These are phyloP conservation scores for Metschnikowia henanensis DNA, from an alignment of 805 yeast species.

Conservation along the genomic window DNA sequence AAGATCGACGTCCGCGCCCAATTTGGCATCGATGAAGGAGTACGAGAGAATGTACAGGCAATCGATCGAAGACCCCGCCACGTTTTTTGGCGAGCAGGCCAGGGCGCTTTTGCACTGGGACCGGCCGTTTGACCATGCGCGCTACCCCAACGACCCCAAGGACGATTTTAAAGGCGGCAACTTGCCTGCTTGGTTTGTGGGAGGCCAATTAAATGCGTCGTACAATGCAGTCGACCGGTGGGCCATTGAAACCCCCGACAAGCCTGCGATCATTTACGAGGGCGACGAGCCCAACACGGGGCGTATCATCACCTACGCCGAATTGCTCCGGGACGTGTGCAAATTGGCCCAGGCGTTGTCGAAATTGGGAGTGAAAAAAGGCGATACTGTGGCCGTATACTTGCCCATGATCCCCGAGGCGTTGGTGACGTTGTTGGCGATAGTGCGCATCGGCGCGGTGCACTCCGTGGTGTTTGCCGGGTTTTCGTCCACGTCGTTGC, in stretches of 20 bases:
- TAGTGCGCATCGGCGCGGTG: constrained; percentile 90
- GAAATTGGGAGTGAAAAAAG: constrained; percentile 86
- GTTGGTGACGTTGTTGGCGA: constrained; percentile 88
- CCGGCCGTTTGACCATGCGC: constrained; percentile 66
- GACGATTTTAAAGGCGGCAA: constrained; percentile 58
- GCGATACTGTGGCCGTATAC: constrained; percentile 96
- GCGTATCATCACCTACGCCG: constrained; percentile 76
- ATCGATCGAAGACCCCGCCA: constrained; percentile 77
- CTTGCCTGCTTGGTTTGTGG: constrained; percentile 84
- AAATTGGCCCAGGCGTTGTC: constrained; percentile 82
- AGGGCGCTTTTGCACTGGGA: constrained; percentile 76
- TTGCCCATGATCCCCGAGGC: constrained; percentile 99
- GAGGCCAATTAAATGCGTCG: constrained; percentile 90
- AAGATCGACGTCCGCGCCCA: constrained; percentile 14
- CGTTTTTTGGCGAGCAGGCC: constrained; percentile 79
- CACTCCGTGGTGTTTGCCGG: constrained; percentile 98
- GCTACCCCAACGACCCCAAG: constrained; percentile 57
- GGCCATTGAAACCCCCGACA: constrained; percentile 84
- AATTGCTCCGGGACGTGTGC: constrained; percentile 80
- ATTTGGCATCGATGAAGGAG: constrained; percentile 18
- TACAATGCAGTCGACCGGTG: constrained; percentile 96
- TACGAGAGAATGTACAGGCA: constrained; percentile 54
- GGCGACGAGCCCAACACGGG: constrained; percentile 87
- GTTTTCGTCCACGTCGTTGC: constrained; percentile 88
- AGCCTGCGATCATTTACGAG: constrained; percentile 83